phyloP scores from a whole-genome alignment of 768 basidiomycete species.

The Kwoniella shandongensis region DNA sequence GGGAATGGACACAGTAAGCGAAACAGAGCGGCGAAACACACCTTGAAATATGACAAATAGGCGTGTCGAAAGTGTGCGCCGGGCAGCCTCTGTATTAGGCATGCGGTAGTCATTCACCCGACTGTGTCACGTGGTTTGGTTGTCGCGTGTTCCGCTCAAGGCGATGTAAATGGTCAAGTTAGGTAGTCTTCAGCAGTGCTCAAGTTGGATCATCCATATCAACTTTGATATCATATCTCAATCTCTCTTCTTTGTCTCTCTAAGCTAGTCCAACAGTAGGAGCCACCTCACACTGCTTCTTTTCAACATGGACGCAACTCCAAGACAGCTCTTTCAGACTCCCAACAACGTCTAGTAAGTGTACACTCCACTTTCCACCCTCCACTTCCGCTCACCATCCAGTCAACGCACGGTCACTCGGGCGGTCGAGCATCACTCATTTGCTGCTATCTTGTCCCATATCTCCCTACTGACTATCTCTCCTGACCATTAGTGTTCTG shows the following conservation, averaged over 20 bases:
- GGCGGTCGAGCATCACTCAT: neutral
- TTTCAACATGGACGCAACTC: constrained; percentile 49
- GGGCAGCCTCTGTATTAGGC: neutral
- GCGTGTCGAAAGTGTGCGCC: too few species aligned
- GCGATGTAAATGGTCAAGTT: too few species aligned
- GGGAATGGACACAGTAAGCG: constrained; percentile 8
- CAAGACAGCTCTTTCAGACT: constrained; percentile 50
- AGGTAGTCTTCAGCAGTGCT: too few species aligned
- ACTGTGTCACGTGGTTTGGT: neutral
- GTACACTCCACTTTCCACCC: neutral
- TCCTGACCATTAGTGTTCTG: constrained; percentile 40
- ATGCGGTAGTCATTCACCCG: neutral
- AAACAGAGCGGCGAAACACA: too few species aligned
- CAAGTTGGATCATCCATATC: too few species aligned
- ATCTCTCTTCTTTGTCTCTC: constrained; percentile 6
- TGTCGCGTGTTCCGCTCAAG: too few species aligned
- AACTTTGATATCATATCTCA: neutral
- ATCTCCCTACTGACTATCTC: neutral
- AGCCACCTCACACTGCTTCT: neutral
- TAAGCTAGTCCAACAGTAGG: too few species aligned
- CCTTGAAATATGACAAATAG: neutral
- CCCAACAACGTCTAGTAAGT: constrained; percentile 51
- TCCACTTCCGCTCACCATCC: neutral
- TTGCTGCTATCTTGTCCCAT: neutral
- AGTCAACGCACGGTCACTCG: constrained; percentile 9